Conservation (phyloP, 2,329 filamentous ascomycete species). For the Daldinia eschscholtzii region DNA sequence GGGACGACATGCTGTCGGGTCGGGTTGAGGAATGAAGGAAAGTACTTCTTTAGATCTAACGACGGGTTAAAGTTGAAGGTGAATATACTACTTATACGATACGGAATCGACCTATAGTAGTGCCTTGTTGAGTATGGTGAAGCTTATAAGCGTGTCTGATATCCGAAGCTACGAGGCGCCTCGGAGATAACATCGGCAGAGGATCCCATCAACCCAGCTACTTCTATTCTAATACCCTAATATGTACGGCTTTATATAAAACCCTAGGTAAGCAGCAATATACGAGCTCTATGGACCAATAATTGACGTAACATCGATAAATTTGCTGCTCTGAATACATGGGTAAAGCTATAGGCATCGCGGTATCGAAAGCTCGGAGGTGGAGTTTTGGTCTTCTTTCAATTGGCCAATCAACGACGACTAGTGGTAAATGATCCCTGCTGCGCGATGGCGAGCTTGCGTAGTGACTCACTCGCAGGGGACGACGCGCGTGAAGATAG, state of each 20-base stretch:
- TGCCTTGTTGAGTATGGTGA: too few relatives aligned
- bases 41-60: too few relatives aligned
- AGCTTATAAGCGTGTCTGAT: not conserved
- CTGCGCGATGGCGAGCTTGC: not conserved
- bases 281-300: not conserved
- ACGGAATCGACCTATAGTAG: not conserved
- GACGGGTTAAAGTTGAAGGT: not conserved
- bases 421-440: not conserved
- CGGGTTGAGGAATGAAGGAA: too few relatives aligned
- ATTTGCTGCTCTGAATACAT: not conserved
- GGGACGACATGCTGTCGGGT: not conserved
- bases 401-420: not conserved
- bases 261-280: not conserved
- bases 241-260: not conserved
- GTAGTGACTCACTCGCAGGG: not conserved
- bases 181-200: conserved; percentile 15
- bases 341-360: not conserved
- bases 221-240: not conserved
- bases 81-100: not conserved
- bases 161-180: conserved; percentile 5
- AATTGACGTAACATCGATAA: not conserved
- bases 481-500: conserved; percentile 9
- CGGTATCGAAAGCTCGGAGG: not conserved
- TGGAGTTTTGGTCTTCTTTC: not conserved
- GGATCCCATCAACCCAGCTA: too few relatives aligned